phyloP scores from a whole-genome alignment of 2,329 filamentous ascomycete species.

The Cadophora luteo-olivacea region DNA sequence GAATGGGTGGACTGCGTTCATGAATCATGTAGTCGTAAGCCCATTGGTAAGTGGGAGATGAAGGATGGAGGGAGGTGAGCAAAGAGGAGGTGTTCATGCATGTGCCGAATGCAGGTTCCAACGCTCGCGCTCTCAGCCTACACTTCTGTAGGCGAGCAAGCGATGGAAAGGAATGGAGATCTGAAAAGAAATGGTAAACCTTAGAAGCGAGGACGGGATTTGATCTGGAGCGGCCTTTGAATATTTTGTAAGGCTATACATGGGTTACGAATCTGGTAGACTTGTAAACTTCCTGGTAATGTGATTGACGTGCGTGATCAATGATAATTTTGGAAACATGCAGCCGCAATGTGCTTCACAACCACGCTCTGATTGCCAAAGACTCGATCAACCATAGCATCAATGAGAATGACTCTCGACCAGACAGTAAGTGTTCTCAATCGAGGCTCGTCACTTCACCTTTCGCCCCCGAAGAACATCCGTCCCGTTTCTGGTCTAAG shows the following conservation, averaged over 20 bases:
- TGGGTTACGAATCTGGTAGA: not conserved
- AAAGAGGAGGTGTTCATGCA: constrained; percentile 5
- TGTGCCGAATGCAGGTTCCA: not conserved
- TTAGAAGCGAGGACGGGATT: constrained; percentile 1
- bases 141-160: not conserved
- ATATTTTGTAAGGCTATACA: not conserved
- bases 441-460: not conserved
- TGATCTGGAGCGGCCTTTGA: not conserved
- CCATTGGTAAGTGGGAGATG: not conserved
- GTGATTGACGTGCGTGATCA: constrained; percentile 2
- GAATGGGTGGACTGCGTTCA: not conserved
- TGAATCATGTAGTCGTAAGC: not conserved
- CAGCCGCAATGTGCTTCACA: not conserved
- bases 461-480: not conserved
- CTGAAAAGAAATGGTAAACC: not conserved
- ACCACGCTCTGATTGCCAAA: not conserved
- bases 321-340: not conserved
- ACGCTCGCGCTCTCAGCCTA: not conserved
- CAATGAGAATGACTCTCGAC: not conserved
- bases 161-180: not conserved
- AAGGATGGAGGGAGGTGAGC: not conserved
- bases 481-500: not conserved
- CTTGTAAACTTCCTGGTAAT: not conserved
- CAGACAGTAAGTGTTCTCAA: not conserved
- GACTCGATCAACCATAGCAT: not conserved